Base-by-base conservation (phyloP, 495 filamentous ascomycete species). In the Neurospora cerealis region DNA sequence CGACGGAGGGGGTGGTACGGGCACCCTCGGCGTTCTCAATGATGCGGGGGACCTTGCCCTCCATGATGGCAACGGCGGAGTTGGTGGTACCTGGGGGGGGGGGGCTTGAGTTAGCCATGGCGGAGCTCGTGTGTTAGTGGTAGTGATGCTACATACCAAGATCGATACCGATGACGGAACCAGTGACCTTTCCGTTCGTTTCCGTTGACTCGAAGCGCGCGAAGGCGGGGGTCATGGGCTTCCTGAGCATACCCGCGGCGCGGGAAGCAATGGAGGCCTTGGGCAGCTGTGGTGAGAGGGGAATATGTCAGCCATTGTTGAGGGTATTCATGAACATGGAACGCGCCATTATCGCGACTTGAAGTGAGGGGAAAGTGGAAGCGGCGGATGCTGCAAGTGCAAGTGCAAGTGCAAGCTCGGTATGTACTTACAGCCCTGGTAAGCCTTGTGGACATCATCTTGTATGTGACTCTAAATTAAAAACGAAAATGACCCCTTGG, bases 91-190 rank as follows among this genome's bases (percentile, higher is more conserved):
- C 93, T 96, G 37, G 37, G 36, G 19, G 73, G 38, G 46, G 37
- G 32, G 66, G 24, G 13, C 15, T 36, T 2, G 70, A 74, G 78
- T 80, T 82, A 83, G 76, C 73, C 75, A 46, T 70, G 70, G 70
- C 34, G 48, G 11, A 62, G 4, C 69, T 15, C 28, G 11, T 13
- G 4, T 46, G 19, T 46, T 21, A 7, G 42, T 46, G 40, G 40
- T 36, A 1, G 7, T 66, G 54, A 66, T 4, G 24, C 2, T 73
- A 89, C 92, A 83, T 89, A 95, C 96, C 96, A 79, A 99, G 87
- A 89, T 99, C 96, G 83, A 99, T 98, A 89, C 96, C 96, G 78
- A 99, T 98, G 82, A 99, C 96, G 82, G 91, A 86, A 80, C 96
- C 96, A 87, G 96, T 93, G 72, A 98, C 92, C 81, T 95, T 91